Conservation (phyloP, 1,139 yeast species). For the Nakaseomyces nivariensis region DNA sequence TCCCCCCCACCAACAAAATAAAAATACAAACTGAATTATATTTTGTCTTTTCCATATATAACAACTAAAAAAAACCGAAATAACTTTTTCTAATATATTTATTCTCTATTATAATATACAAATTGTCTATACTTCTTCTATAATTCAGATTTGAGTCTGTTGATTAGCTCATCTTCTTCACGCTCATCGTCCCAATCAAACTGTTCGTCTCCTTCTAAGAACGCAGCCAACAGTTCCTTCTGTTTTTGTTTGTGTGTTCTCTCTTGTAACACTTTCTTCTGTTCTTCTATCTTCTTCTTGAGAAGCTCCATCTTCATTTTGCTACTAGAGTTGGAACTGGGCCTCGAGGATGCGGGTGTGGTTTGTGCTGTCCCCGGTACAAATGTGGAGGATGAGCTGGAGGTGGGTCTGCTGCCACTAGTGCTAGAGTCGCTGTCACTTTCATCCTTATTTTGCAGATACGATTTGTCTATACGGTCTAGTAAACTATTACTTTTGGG, state of each 20-base stretch:
- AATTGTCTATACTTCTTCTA: neutral
- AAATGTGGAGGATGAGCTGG: neutral
- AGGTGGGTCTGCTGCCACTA: neutral
- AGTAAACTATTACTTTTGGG: neutral
- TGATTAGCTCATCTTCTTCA: constrained; percentile 12
- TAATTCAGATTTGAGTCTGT: constrained; percentile 1
- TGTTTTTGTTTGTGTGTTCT: constrained; percentile 23
- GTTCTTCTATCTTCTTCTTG: constrained; percentile 26
- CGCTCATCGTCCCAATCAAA: constrained; percentile 25
- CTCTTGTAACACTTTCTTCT: constrained; percentile 16
- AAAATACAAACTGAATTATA: too few relatives aligned
- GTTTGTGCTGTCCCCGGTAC: constrained; percentile 1
- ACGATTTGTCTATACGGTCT: neutral
- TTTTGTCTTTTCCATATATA: neutral
- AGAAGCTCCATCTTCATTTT: constrained; percentile 11
- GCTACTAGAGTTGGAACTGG: constrained; percentile 6
- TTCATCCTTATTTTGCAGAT: neutral
- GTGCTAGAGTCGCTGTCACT: neutral
- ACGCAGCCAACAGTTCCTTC: constrained; percentile 20
- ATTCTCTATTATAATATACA: too few relatives aligned
- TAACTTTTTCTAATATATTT: too few relatives aligned
- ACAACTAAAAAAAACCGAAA: neutral
- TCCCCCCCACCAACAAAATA: too few relatives aligned
- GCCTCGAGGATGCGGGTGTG: constrained; percentile 3
- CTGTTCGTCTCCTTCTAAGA: constrained; percentile 20